Conservation (phyloP, 192 early-diverging fungal genomes). For the Coemansia sp. region DNA sequence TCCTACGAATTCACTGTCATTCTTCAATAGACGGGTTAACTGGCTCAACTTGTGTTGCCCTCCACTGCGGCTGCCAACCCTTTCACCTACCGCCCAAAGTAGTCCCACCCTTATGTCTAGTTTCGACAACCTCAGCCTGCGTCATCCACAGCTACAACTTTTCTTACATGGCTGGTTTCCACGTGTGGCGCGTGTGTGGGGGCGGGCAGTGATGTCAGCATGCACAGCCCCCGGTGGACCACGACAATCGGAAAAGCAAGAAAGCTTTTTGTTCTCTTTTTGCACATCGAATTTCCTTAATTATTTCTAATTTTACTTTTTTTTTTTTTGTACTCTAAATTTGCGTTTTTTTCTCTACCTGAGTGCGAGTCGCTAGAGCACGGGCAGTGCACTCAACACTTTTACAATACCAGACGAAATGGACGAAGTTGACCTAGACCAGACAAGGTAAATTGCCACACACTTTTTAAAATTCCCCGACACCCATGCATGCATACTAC, state of each 20-base stretch:
- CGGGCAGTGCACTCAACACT: background rate
- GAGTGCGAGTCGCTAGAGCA: background rate
- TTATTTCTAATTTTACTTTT: background rate
- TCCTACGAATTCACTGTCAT: too few relatives aligned
- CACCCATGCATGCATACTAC: background rate
- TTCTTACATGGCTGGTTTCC: background rate
- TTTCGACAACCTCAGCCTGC: too few relatives aligned
- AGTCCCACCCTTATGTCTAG: too few relatives aligned
- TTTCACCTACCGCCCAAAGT: too few relatives aligned
- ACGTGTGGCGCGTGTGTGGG: background rate
- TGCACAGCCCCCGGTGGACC: background rate
- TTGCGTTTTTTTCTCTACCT: background rate
- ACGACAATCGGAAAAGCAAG: background rate
- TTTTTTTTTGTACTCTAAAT: background rate
- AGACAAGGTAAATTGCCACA: background rate
- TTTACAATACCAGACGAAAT: background rate
- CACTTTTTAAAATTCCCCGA: background rate
- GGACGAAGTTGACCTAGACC: constrained; percentile 3
- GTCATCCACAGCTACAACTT: too few relatives aligned
- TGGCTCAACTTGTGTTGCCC: too few relatives aligned
- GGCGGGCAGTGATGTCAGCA: background rate
- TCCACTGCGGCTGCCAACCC: too few relatives aligned
- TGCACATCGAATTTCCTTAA: background rate
- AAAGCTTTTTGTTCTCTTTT: background rate
- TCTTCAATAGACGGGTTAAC: too few relatives aligned